Evolutionary conservation across 2,329 filamentous ascomycete genomes (phyloP), one percentile per base, ranked within the genome.

Genomic region (Ceratocystis ficicola): DNA sequence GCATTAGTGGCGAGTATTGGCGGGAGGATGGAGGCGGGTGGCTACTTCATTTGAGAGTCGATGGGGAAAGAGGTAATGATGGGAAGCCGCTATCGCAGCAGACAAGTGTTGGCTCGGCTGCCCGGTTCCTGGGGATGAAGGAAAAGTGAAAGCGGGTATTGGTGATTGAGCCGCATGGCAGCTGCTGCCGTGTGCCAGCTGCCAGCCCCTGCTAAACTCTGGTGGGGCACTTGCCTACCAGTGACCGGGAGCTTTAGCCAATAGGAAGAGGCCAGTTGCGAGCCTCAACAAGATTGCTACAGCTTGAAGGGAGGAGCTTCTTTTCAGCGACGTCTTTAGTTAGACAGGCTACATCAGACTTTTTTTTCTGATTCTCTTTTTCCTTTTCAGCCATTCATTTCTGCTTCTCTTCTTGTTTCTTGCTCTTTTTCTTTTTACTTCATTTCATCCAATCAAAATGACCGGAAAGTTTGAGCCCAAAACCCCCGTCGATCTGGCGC

Each of bases 401-500:
- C 20, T 60, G 2, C 61, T 17, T 46, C 5, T 28, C 22, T 41
- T n/a, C 6, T 20, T n/a, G 3, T 28, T 32, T 30, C 28, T 30
- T 30, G 28, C 28, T 32, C 6, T 32, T 32, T 32, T 22, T 20
- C 17, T 10, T 32, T 12, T 20, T 44, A 5, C 15, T 32, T 6
- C 22, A 22, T 28, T 15, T 52, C 46, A 41, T 32, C 20, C 52
- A 46, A 32, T 36, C 46, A 65, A 30, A 44, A 75, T 67, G 69
- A 86, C 85, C 68, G 82, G 80, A 69, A 87, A 83, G 71, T 95
- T 95, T 72, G 87, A 89, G 74, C 90, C 90, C 55, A 95, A 94
- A 76, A 78, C 79, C 32, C 82, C 89, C 2, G 86, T 94, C 68
- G 77, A 86, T 66, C 83, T 99, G 67, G 81, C 87, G 67, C 87